phyloP scores from a whole-genome alignment of 2,329 filamentous ascomycete genomes.

The Fusarium stilboides region DNA sequence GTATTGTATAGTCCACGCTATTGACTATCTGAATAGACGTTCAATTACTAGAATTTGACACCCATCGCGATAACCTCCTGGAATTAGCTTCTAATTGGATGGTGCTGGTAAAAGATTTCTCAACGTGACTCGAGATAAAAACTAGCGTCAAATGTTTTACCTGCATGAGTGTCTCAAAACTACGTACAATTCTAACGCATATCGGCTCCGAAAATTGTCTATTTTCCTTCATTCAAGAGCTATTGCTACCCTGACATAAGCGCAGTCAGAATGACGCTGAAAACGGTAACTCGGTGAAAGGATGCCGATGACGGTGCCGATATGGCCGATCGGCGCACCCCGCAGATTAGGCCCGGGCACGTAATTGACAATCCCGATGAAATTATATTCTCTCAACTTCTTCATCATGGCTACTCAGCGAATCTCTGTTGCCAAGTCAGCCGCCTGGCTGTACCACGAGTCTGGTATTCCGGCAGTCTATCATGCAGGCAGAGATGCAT shows the following conservation, averaged over 20 bases:
- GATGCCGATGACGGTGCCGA: constrained; percentile 39
- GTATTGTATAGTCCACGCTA: no score
- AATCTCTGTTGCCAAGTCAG: constrained; percentile 32
- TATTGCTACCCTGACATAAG: not conserved
- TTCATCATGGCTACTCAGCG: constrained; percentile 18
- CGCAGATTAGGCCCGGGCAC: constrained; percentile 24
- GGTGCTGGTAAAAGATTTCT: no score
- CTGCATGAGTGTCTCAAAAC: no score
- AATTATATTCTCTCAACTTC: not conserved
- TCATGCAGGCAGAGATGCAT: constrained; percentile 57
- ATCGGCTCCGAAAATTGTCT: no score
- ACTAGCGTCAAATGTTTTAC: no score
- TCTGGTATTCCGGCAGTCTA: constrained; percentile 65
- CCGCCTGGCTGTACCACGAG: constrained; percentile 58
- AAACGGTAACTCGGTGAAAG: constrained; percentile 28
- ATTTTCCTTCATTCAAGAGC: no score
- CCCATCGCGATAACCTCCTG: no score
- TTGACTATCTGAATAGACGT: no score
- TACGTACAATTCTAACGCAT: no score
- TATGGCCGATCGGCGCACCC: constrained; percentile 34
- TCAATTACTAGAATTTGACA: no score
- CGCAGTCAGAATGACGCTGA: constrained; percentile 19
- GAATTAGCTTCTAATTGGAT: no score
- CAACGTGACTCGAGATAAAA: no score
- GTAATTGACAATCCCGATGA: not conserved